Evolutionary conservation across 495 filamentous ascomycete species (phyloP), one percentile per base, ranked within the genome.

Genomic region (Annulohypoxylon stygium): DNA sequence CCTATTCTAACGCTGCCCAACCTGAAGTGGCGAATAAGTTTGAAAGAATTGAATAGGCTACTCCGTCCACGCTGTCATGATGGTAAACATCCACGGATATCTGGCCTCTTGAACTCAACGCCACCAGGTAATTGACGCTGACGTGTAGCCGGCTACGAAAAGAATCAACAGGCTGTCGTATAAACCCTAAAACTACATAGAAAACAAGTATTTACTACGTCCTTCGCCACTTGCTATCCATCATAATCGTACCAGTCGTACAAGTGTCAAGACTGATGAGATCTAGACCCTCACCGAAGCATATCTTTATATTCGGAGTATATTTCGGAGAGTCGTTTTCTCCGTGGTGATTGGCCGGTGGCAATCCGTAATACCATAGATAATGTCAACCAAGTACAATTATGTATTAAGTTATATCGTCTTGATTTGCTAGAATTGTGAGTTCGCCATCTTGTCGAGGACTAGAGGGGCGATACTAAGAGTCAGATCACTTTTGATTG

Each of bases 401-500:
- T 61, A n/a, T 26, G 39, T 45, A 61, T 61, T 61, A 23, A 20
- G 6, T 4, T 12, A 30, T 30, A 9, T 26, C 11, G 11, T 30
- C 9, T 26, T 53, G 11, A 30, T 53, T 25, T 53, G 48, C 12
- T 30, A 30, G 30, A 30, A 11, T 10, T 25, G 1, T 18, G n/a
- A 18, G 43, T 47, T 18, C 43, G 4, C 4, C 18, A 18, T 18
- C 43, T 47, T 3, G 30, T 30, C 30, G 5, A 30, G 5, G 43
- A 2, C n/a, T 14, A 47, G 43, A 45, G 41, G 16, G 43, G 43
- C 43, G 43, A 47, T 18, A 18, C 18, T 47, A 20, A 20, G 34
- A 37, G 16, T 3, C 14, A 51, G 16, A 9, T 33, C 37, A n/a
- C n/a, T 33, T 20, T n/a, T 33, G n/a, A 66, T 58, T 66, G 51